Conservation (phyloP, 1,284 basidiomycete genomes). For the Leccinum angustisporum region DNA sequence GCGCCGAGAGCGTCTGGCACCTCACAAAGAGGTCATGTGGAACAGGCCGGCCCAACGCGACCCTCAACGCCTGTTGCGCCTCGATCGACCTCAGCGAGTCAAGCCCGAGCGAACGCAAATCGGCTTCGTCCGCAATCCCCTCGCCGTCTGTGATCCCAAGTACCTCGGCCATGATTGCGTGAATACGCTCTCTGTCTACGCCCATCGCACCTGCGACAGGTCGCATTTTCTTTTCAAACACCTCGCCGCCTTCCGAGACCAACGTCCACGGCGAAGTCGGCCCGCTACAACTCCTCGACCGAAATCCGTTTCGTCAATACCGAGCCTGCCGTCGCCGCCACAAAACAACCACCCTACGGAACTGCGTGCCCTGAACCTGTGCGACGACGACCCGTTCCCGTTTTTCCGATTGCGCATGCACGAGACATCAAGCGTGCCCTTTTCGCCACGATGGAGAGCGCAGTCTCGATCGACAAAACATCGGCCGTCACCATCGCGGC, state of each 20-base stretch:
- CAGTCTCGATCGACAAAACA: constrained; percentile 54
- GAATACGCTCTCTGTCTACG: constrained; percentile 36
- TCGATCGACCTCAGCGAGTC: constrained; percentile 62
- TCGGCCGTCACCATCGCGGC: constrained; percentile 60
- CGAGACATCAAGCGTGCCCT: constrained; percentile 54
- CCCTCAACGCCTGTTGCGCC: constrained; percentile 32
- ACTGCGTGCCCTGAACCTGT: constrained; percentile 53
- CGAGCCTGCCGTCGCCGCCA: background rate
- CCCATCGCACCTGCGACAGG: background rate
- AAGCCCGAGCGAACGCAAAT: constrained; percentile 51
- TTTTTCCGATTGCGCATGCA: constrained; percentile 43
- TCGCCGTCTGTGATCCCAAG: constrained; percentile 42
- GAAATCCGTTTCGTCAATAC: too few relatives aligned
- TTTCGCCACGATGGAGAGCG: constrained; percentile 56
- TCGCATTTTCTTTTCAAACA: background rate
- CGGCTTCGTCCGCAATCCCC: constrained; percentile 43
- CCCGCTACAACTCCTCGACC: too few relatives aligned
- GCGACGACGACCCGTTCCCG: constrained; percentile 57
- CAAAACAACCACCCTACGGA: constrained; percentile 44
- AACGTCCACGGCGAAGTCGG: too few relatives aligned
- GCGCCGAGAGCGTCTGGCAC: constrained; percentile 18
- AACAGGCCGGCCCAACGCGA: constrained; percentile 40
- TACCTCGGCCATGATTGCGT: constrained; percentile 46
- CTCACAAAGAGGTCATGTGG: constrained; percentile 40
- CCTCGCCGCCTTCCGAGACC: constrained; percentile 17